These are phyloP conservation scores for Chaetomium olivaceum DNA, from an alignment of 2,329 filamentous ascomycete genomes.

Conservation along the genomic window DNA sequence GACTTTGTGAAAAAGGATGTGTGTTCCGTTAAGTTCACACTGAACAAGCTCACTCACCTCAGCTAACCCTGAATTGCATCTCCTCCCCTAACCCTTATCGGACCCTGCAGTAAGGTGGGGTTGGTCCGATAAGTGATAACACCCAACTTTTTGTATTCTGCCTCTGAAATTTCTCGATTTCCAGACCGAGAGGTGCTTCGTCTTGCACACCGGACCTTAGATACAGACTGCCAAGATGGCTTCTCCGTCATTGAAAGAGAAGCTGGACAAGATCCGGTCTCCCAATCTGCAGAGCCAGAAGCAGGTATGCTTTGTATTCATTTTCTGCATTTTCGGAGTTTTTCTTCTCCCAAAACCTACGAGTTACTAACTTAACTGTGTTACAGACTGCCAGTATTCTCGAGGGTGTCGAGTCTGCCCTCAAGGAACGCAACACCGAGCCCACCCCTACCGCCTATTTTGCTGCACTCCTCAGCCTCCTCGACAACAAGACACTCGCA, in stretches of 20 bases:
- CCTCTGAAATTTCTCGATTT: constrained; percentile 32
- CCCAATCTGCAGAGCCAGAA: constrained; percentile 95
- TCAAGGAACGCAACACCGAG: constrained; percentile 82
- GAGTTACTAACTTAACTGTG: constrained; percentile 18
- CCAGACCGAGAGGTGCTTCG: constrained; percentile 22
- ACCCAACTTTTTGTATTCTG: constrained; percentile 32
- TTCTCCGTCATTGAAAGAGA: constrained; percentile 70
- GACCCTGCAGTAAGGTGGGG: constrained; percentile 22
- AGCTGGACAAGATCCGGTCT: constrained; percentile 94
- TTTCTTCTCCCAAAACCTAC: constrained; percentile 1
- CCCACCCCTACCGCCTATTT: constrained; percentile 90
- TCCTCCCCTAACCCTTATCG: constrained; percentile 30
- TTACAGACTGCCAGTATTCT: constrained; percentile 79
- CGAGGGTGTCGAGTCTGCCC: constrained; percentile 86
- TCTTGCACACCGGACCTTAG: constrained; percentile 28
- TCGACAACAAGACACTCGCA: constrained; percentile 81
- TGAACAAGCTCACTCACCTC: constrained; percentile 2
- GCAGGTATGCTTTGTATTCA: constrained; percentile 60
- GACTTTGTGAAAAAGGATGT: not conserved
- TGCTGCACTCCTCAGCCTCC: constrained; percentile 85
- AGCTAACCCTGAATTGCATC: constrained; percentile 23
- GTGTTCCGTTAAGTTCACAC: not conserved
- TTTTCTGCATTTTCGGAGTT: constrained; percentile 30
- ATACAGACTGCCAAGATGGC: constrained; percentile 44
- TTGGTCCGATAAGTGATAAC: constrained; percentile 29